A percentile compares a stretch with the other conserved stretches of the same genome.
These are phyloP conservation scores for Podaxis carcinomalis DNA, from an alignment of 768 basidiomycete genomes.

Conservation along the genomic window DNA sequence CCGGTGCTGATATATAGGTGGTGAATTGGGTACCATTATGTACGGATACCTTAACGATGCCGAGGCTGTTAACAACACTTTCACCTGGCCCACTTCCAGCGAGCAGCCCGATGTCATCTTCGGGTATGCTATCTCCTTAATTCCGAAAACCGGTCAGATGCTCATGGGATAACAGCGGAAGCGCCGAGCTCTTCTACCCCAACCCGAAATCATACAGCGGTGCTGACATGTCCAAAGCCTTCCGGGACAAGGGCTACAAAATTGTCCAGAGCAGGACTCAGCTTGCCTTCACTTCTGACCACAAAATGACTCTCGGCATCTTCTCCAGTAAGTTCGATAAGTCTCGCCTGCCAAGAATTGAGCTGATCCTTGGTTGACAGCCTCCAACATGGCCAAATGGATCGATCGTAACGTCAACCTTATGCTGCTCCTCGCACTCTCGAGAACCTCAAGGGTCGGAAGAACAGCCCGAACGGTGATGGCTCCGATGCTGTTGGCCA, in stretches of 20 bases:
- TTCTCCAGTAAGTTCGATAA: conserved; percentile 25
- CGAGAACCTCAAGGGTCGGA: conserved; percentile 31
- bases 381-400: conserved; percentile 34
- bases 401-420: conserved; percentile 30
- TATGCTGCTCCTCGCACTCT: not conserved
- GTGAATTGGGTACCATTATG: conserved; percentile 27
- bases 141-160: not conserved
- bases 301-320: conserved; percentile 36
- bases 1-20: conserved; percentile 16
- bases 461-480: conserved; percentile 37
- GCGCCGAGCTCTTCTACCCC: conserved; percentile 39
- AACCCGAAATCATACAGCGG: conserved; percentile 33
- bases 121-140: conserved; percentile 24
- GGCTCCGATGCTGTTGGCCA: conserved; percentile 37
- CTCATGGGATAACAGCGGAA: conserved; percentile 25
- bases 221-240: conserved; percentile 37
- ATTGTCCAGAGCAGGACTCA: conserved; percentile 34
- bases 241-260: conserved; percentile 34
- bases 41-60: conserved; percentile 33
- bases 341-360: not conserved
- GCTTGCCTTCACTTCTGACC: conserved; percentile 25
- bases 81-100: conserved; percentile 38
- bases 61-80: conserved; percentile 24
- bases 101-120: conserved; percentile 38
- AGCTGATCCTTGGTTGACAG: not conserved